Evolutionary conservation across 2,329 filamentous ascomycete genomes (phyloP), one percentile per base, ranked within the genome.

Genomic region (Sporothrix inflata): DNA sequence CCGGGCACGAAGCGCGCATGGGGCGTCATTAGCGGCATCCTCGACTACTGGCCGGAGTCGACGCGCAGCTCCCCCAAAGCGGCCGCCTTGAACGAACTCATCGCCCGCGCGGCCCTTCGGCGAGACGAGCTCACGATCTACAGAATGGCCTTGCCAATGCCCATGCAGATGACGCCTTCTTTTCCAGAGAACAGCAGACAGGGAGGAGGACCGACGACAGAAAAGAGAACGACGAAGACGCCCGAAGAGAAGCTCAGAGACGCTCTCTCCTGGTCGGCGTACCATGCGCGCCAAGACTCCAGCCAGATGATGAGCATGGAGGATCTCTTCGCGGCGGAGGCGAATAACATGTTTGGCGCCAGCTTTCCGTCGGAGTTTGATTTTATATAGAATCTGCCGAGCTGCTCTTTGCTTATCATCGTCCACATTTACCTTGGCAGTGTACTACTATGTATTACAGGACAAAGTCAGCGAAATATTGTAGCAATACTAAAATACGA

Each of bases 11-110:
- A 24, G 19, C 68, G 68, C 16, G 53, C 68, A 3, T 70, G 68
- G 68, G n/a, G 38, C 24, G 68, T 70, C 21, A 19, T 70, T 2
- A 42, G 42, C 34, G 68, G 68, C 51, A 70, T 70, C 49, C 53
- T 70, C 51, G 68, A 70, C 68, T 12, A n/a, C 38, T 70, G 68
- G 68, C 68, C 68, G 2, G 68, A n/a, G n/a, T 38, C 53, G 11
- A 70, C 68, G 16, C 51, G 68, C 38, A 12, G 27, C 38, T 70
- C 68, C 19, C 68, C 68, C 51, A 70, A 70, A 38, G 68, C 68
- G 19, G 51, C 55, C n/a, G 38, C 27, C 19, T 24, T 70, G 38
- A 53, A 40, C n/a, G 68, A 53, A 11, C 53, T 70, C 45, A 61
- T 70, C 21, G 68, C 21, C 7, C 14, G 60, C 27, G 68, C 68